Conservation (phyloP, 164 flowering plant species). For the Santalum album region DNA sequence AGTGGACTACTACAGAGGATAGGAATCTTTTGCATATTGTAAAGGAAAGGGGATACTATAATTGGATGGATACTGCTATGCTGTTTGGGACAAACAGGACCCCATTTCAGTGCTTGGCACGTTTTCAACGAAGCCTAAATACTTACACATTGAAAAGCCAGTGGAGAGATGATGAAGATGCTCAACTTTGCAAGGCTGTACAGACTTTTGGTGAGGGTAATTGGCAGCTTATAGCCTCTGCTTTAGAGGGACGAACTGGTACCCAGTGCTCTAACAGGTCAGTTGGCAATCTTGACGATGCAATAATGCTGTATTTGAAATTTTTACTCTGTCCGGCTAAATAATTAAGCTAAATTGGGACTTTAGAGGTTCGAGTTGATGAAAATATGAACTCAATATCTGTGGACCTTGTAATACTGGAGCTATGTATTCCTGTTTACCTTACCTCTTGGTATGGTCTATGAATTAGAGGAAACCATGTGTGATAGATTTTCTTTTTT, state of each 20-base stretch:
- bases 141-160: constrained; percentile 54
- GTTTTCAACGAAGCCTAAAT: constrained; percentile 90
- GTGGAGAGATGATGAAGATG: constrained; percentile 89
- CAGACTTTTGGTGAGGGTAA: constrained; percentile 61
- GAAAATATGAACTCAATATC: too few species aligned
- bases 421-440: too few species aligned
- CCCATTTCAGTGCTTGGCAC: constrained; percentile 79
- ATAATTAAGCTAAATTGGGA: too few species aligned
- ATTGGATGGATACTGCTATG: constrained; percentile 71
- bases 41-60: constrained; percentile 50
- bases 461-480: too few species aligned
- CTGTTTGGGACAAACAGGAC: constrained; percentile 68
- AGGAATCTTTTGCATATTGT: constrained; percentile 46
- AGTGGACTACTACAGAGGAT: constrained; percentile 74
- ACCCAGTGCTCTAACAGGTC: constrained; percentile 93
- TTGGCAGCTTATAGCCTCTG: constrained; percentile 83
- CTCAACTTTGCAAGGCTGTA: constrained; percentile 66
- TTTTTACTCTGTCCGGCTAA: too few species aligned
- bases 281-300: constrained; percentile 16
- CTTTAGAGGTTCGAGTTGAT: too few species aligned
- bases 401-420: too few species aligned
- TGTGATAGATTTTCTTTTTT: too few species aligned
- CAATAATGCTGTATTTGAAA: too few species aligned
- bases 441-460: too few species aligned
- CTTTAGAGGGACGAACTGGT: constrained; percentile 65